Evolutionary conservation across 2,329 filamentous ascomycete genomes (phyloP).

Genomic region (Cercospora canescens): DNA sequence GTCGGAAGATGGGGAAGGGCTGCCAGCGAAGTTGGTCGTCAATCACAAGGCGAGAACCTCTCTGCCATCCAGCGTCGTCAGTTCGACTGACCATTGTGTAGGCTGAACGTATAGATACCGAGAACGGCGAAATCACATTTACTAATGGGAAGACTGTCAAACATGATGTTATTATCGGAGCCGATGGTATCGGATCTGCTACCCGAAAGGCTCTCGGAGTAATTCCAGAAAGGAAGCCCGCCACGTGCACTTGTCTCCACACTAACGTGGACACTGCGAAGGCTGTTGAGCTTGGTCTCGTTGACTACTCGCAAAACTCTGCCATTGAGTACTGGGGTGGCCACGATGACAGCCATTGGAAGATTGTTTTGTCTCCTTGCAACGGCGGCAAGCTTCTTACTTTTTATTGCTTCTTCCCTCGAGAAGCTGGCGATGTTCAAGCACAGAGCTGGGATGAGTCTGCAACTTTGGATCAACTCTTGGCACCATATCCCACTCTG

Average conservation of each 20-base stretch:
- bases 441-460: slow-evolving; percentile 1
- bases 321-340: slow-evolving; percentile 12
- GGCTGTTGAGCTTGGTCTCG: not conserved
- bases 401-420: not conserved
- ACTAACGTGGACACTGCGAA: not conserved
- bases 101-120: not conserved
- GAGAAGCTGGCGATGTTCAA: not conserved
- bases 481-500: not conserved
- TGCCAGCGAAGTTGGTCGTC: not conserved
- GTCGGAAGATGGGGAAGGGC: not conserved
- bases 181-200: not conserved
- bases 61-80: not conserved
- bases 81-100: not conserved
- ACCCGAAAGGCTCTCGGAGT: not conserved
- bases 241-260: not conserved
- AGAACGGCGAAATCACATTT: not conserved
- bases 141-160: not conserved
- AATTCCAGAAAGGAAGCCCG: not conserved
- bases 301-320: not conserved
- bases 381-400: not conserved
- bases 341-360: not conserved
- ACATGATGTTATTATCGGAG: slow-evolving; percentile 1
- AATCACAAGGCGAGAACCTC: not conserved
- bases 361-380: slow-evolving; percentile 5
- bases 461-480: not conserved